Conservation (phyloP, 345 rosid genomes). For the Nephelium lappaceum region DNA sequence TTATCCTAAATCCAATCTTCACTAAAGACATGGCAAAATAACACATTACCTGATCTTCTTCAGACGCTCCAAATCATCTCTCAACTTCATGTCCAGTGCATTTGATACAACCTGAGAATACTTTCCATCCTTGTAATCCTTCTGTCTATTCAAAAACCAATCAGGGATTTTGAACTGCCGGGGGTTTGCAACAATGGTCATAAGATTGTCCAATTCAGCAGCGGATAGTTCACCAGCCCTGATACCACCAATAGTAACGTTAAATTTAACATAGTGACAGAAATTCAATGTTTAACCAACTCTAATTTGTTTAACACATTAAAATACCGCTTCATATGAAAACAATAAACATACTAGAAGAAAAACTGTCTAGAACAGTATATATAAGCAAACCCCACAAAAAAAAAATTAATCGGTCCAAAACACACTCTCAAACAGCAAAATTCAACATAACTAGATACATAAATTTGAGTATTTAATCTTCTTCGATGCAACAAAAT, state of each 20-base stretch:
- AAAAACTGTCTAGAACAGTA: no score
- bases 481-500: background rate
- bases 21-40: background rate
- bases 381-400: background rate
- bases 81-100: slow-evolving; percentile 91
- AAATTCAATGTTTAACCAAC: background rate
- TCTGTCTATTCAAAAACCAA: slow-evolving; percentile 93
- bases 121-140: slow-evolving; percentile 92
- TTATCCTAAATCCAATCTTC: background rate
- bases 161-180: slow-evolving; percentile 90
- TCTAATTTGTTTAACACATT: background rate
- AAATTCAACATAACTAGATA: background rate
- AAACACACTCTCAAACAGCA: background rate
- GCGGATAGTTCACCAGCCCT: slow-evolving; percentile 91
- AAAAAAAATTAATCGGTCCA: background rate
- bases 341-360: background rate
- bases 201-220: slow-evolving; percentile 84
- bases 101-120: slow-evolving; percentile 89
- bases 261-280: background rate
- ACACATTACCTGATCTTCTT: slow-evolving; percentile 75
- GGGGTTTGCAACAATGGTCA: slow-evolving; percentile 85
- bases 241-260: background rate
- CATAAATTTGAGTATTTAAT: background rate
- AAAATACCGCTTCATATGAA: background rate
- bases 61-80: slow-evolving; percentile 92